These are phyloP conservation scores for Entoloma clypeatum DNA, from an alignment of 1,284 basidiomycete genomes.

Conservation along the genomic window DNA sequence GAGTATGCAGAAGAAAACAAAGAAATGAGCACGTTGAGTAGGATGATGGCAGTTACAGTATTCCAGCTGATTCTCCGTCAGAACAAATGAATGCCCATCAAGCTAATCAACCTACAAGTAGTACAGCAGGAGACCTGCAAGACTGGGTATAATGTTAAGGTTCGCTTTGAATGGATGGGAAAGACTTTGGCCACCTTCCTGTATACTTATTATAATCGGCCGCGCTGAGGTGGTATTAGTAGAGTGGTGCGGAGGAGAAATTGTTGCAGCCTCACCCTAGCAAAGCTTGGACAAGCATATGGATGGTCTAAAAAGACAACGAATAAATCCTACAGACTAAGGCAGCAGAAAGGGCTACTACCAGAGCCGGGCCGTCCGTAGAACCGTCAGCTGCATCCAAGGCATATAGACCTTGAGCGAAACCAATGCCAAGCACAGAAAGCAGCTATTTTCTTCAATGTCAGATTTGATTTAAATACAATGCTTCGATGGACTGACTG, in stretches of 20 bases:
- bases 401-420: conserved; percentile 83
- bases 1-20: conserved; percentile 89
- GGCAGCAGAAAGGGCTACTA: conserved; percentile 21
- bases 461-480: conserved; percentile 2
- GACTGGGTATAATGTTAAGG: conserved; percentile 34
- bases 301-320: conserved; percentile 48
- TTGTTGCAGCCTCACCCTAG: conserved; percentile 53
- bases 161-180: conserved; percentile 11
- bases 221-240: conserved; percentile 42
- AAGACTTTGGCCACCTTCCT: conserved; percentile 37
- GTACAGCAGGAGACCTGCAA: conserved; percentile 72
- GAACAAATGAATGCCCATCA: not conserved
- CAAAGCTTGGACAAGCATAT: conserved; percentile 78
- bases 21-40: conserved; percentile 94
- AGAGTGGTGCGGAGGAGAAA: not conserved
- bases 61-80: conserved; percentile 61
- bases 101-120: conserved; percentile 57
- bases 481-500: conserved; percentile 41
- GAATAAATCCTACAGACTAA: conserved; percentile 1
- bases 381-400: conserved; percentile 88
- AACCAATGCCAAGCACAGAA: conserved; percentile 80
- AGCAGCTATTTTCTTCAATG: conserved; percentile 53
- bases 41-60: conserved; percentile 79
- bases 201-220: conserved; percentile 76
- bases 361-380: conserved; percentile 49